Base-by-base conservation (phyloP, 2,329 filamentous ascomycete species). In the Ophiostoma pallidulum region DNA sequence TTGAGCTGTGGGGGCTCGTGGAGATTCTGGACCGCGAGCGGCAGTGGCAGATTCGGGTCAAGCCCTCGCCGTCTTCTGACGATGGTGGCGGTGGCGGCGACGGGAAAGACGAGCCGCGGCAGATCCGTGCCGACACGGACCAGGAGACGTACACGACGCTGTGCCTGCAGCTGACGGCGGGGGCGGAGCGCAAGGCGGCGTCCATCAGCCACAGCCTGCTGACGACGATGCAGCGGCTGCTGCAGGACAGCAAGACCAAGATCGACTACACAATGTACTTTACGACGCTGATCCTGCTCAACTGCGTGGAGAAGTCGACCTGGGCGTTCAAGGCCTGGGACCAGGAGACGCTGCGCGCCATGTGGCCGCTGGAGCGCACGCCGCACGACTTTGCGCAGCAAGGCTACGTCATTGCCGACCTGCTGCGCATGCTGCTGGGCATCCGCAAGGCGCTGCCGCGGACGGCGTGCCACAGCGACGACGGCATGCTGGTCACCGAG, bases 321-420 rank as follows among this genome's bases (percentile, higher is more conserved):
- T 84, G 79, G 80, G 74, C 77, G 1, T 82, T 82, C 64, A 80
- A 81, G 53, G 78, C 76, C 2, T 84, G 78, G 78, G 78, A 82
- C 55, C 75, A 82, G 58, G 72, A 77, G 47, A 73, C 75, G 42
- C 69, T 81, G 22, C 70, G 74, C 2, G 70, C 71, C 1, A 70
- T 72, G 37, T 83, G 79, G 79, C 80, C 80, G 4, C 66, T 83
- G 3, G 75, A 78, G 57, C 70, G 70, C 50, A 72, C 74, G 8
- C 79, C 79, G 0, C 64, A 67, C 42, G 66, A 68, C 43, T 83
- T 77, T 57, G 75, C 75, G 1, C 69, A 73, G 47, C 78, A 82
- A 54, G 78, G 78, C 14, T 72, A 75, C 39, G 71, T 73, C 29
- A 67, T 83, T 7, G 76, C 77, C 5, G 69, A 76, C 38, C 62